A percentile compares a stretch with the other conserved stretches of the same genome.
phyloP scores from a whole-genome alignment of 2,329 filamentous ascomycete genomes.

The Periconia macrospinosa region DNA sequence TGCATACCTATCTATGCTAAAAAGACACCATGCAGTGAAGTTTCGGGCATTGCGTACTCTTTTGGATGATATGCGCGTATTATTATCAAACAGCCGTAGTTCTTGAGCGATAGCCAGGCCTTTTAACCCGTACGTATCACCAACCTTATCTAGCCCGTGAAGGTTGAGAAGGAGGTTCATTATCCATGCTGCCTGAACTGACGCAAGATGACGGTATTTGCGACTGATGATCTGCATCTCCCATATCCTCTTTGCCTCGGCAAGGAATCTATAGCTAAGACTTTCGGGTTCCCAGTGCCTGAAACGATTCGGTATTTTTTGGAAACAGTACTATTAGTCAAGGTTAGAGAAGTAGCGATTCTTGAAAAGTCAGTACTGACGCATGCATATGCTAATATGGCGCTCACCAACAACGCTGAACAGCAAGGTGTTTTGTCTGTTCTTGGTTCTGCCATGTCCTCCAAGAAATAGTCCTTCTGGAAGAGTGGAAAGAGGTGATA shows the following conservation, averaged over 20 bases:
- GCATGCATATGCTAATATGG: constrained; percentile 9
- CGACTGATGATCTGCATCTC: not conserved
- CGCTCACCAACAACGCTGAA: constrained; percentile 11
- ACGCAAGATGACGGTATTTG: not conserved
- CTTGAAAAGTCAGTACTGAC: constrained; percentile 1
- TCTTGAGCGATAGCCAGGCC: not conserved
- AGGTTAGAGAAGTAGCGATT: too few species aligned
- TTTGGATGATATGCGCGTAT: too few species aligned
- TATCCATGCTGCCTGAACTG: not conserved
- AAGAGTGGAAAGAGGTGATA: constrained; percentile 7
- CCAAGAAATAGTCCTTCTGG: constrained; percentile 14
- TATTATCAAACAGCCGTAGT: not conserved
- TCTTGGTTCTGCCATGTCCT: constrained; percentile 11
- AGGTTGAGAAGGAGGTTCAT: not conserved
- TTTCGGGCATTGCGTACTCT: too few species aligned
- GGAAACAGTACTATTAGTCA: not conserved
- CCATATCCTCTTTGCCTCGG: too few species aligned
- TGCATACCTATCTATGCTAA: too few species aligned
- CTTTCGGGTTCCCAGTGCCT: constrained; percentile 1
- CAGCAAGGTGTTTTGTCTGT: constrained; percentile 9
- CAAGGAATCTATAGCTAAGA: constrained; percentile 1
- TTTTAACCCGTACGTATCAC: not conserved
- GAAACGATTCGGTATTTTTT: not conserved
- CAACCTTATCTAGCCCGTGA: not conserved
- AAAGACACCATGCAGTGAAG: too few species aligned